Percentiles rank a stretch among this genome's conserved stretches.
Evolutionary conservation across 345 rosid genomes (phyloP).

Genomic region (Carallia brachiata): DNA sequence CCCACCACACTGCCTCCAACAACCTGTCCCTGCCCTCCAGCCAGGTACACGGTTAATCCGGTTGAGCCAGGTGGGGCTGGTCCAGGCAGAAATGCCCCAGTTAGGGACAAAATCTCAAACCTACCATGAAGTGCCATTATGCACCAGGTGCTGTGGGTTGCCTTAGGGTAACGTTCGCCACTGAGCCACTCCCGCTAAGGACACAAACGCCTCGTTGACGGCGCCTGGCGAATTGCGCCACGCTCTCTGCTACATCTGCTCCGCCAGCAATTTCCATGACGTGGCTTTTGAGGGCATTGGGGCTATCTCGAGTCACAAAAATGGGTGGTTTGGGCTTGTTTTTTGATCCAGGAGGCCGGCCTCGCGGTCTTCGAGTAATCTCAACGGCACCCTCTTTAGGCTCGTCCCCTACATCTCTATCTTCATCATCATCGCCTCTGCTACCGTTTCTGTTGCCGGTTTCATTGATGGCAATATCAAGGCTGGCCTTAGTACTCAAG

Average conservation of each 20-base stretch:
- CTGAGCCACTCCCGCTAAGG: slow-evolving; percentile 74
- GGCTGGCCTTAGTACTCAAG: slow-evolving; percentile 42
- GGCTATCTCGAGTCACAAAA: slow-evolving; percentile 77
- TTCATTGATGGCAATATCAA: slow-evolving; percentile 44
- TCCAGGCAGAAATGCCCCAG: slow-evolving; percentile 80
- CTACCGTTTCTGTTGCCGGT: slow-evolving; percentile 24
- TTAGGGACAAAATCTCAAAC: slow-evolving; percentile 72
- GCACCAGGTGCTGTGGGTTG: slow-evolving; percentile 80
- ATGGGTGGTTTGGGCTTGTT: slow-evolving; percentile 81
- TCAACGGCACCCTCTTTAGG: slow-evolving; percentile 74
- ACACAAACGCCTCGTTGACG: slow-evolving; percentile 86
- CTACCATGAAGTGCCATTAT: slow-evolving; percentile 74
- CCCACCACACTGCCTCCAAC: slow-evolving; percentile 87
- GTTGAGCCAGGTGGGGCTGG: slow-evolving; percentile 87
- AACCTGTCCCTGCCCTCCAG: slow-evolving; percentile 80
- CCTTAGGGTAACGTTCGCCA: slow-evolving; percentile 78
- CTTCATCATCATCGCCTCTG: slow-evolving; percentile 49
- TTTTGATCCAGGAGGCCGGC: slow-evolving; percentile 84
- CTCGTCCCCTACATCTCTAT: slow-evolving; percentile 54
- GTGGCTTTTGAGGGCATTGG: slow-evolving; percentile 82
- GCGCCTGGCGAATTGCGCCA: slow-evolving; percentile 67
- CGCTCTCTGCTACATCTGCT: slow-evolving; percentile 69
- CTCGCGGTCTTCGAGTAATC: slow-evolving; percentile 65
- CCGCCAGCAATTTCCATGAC: slow-evolving; percentile 74
- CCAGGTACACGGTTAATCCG: slow-evolving; percentile 71